These are phyloP conservation scores for Lipomyces yamadae DNA, from an alignment of 805 yeast species.

Conservation along the genomic window DNA sequence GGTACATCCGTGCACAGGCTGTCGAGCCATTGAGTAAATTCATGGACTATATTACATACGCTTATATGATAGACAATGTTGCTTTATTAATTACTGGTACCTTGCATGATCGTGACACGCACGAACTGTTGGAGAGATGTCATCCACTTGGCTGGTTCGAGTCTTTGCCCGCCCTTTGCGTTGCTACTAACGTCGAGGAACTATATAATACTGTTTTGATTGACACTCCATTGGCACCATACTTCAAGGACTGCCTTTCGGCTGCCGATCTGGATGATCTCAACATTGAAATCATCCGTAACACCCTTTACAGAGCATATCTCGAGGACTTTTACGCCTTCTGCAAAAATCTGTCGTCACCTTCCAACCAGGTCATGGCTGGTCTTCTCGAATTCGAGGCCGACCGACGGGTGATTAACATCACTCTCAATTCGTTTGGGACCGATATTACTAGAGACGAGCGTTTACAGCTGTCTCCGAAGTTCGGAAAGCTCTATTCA, in stretches of 20 bases:
- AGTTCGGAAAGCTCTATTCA: slow-evolving; percentile 80
- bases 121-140: slow-evolving; percentile 85
- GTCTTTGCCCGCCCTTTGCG: slow-evolving; percentile 90
- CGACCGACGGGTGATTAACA: slow-evolving; percentile 91
- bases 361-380: slow-evolving; percentile 82
- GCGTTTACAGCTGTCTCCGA: slow-evolving; percentile 73
- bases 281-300: slow-evolving; percentile 93
- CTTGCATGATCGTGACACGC: slow-evolving; percentile 88
- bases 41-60: slow-evolving; percentile 90
- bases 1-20: slow-evolving; percentile 82
- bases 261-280: slow-evolving; percentile 86
- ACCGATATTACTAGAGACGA: slow-evolving; percentile 78
- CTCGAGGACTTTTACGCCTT: slow-evolving; percentile 83
- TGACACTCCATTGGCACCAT: slow-evolving; percentile 97
- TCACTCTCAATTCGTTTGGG: slow-evolving; percentile 85
- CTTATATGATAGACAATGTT: slow-evolving; percentile 98
- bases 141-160: slow-evolving; percentile 99
- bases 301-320: slow-evolving; percentile 89
- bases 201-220: slow-evolving; percentile 88
- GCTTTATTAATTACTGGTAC: slow-evolving; percentile 96
- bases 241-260: slow-evolving; percentile 84
- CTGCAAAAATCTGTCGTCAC: slow-evolving; percentile 66
- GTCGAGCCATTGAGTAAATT: slow-evolving; percentile 78
- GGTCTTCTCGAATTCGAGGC: slow-evolving; percentile 86
- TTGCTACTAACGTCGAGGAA: slow-evolving; percentile 94